These are phyloP conservation scores for Aspergillus vadensis DNA, from an alignment of 2,329 filamentous ascomycete genomes.

Conservation along the genomic window DNA sequence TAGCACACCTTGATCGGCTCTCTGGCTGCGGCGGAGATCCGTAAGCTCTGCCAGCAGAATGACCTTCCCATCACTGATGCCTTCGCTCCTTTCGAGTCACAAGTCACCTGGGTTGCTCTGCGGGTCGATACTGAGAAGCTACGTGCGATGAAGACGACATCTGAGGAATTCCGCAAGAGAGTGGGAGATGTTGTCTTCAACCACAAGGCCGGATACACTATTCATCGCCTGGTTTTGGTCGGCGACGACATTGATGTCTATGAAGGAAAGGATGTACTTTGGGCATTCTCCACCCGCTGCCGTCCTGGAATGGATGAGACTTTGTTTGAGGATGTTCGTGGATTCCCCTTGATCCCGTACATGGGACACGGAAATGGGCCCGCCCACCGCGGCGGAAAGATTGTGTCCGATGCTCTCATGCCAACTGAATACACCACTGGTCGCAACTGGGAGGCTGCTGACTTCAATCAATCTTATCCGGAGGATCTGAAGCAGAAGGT, in stretches of 20 bases:
- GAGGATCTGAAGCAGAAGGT: constrained; percentile 45
- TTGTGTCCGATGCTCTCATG: constrained; percentile 50
- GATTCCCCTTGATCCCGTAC: constrained; percentile 52
- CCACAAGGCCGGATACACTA: constrained; percentile 46
- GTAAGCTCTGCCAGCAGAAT: constrained; percentile 36
- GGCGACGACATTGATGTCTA: constrained; percentile 56
- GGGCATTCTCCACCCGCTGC: constrained; percentile 53
- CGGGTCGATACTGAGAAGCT: constrained; percentile 61
- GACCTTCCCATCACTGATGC: constrained; percentile 50
- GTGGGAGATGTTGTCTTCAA: constrained; percentile 48
- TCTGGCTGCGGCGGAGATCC: constrained; percentile 49
- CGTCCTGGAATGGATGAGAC: constrained; percentile 49
- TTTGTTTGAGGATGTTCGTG: constrained; percentile 48
- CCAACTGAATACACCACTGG: constrained; percentile 47
- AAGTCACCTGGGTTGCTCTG: constrained; percentile 54
- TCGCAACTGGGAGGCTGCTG: constrained; percentile 33
- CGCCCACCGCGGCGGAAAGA: constrained; percentile 45
- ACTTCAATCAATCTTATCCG: constrained; percentile 43
- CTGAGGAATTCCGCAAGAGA: constrained; percentile 41
- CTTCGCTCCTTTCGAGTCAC: constrained; percentile 50
- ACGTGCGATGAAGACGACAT: constrained; percentile 55
- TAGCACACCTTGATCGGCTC: constrained; percentile 45
- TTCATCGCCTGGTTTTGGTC: constrained; percentile 50
- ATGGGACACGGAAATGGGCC: constrained; percentile 47
- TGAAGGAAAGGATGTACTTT: constrained; percentile 50